Conservation (phyloP, 805 yeast genomes). For the Saturnispora mendoncae region DNA sequence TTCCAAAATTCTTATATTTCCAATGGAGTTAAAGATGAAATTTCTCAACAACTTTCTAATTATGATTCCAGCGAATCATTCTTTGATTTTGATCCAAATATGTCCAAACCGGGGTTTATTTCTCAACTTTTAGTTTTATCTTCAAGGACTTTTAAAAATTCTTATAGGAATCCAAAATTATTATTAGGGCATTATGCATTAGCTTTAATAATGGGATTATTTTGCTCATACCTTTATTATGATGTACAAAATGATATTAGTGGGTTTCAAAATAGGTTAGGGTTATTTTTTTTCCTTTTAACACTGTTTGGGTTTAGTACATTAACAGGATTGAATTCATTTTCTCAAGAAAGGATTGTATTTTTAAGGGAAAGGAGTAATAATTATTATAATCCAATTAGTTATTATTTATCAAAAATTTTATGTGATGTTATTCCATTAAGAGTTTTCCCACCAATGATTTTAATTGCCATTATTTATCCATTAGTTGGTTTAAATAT, state of each 20-base stretch:
- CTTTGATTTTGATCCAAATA: constrained; percentile 25
- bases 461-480: constrained; percentile 71
- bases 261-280: constrained; percentile 93
- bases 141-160: constrained; percentile 82
- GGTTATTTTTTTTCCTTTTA: constrained; percentile 82
- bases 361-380: constrained; percentile 91
- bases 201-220: constrained; percentile 66
- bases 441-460: constrained; percentile 84
- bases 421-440: constrained; percentile 89
- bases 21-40: constrained; percentile 33
- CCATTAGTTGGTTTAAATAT: constrained; percentile 85
- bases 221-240: constrained; percentile 82
- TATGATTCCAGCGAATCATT: constrained; percentile 11
- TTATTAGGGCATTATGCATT: constrained; percentile 75
- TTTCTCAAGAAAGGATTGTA: constrained; percentile 79
- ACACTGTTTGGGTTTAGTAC: constrained; percentile 93
- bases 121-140: constrained; percentile 68
- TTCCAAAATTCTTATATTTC: constrained; percentile 31
- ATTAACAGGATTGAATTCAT: constrained; percentile 82
- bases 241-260: constrained; percentile 80
- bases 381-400: constrained; percentile 81
- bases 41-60: constrained; percentile 19
- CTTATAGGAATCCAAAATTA: constrained; percentile 88
- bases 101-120: constrained; percentile 46
- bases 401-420: constrained; percentile 79